A percentile compares a stretch with the other conserved stretches of the same genome.
Evolutionary conservation across 1,284 basidiomycete genomes (phyloP).

Genomic region (Inonotus hispidus): DNA sequence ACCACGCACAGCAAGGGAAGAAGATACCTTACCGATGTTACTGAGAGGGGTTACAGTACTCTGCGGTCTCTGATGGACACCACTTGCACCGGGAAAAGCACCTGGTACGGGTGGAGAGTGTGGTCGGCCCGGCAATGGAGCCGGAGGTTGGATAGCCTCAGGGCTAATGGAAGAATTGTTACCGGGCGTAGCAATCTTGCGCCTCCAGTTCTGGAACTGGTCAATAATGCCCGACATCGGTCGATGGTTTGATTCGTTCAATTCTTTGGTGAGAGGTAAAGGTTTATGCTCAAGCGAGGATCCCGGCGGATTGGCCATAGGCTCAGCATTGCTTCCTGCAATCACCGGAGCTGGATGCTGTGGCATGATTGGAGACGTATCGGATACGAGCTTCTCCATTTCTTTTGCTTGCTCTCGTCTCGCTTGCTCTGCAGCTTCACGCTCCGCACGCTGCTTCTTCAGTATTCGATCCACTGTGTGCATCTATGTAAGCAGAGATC

Average conservation of each 20-base stretch:
- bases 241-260: neutral
- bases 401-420: conserved; percentile 26
- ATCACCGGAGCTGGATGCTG: conserved; percentile 9
- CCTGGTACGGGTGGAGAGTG: conserved; percentile 14
- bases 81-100: conserved; percentile 14
- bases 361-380: conserved; percentile 8
- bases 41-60: conserved; percentile 49
- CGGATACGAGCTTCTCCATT: conserved; percentile 19
- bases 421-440: conserved; percentile 53
- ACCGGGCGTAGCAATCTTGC: conserved; percentile 22
- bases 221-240: conserved; percentile 19
- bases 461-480: conserved; percentile 82
- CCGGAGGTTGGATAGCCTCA: neutral
- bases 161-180: neutral
- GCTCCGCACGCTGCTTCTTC: conserved; percentile 75
- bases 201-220: conserved; percentile 27
- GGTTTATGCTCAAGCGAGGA: neutral
- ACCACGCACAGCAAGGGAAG: neutral
- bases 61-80: conserved; percentile 18
- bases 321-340: neutral
- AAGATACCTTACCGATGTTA: conserved; percentile 49
- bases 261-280: neutral
- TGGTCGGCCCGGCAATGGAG: neutral
- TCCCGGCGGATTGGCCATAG: neutral
- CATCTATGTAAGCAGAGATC: neutral